Evolutionary conservation across 768 basidiomycete species (phyloP).

Genomic region (Mycena venus): DNA sequence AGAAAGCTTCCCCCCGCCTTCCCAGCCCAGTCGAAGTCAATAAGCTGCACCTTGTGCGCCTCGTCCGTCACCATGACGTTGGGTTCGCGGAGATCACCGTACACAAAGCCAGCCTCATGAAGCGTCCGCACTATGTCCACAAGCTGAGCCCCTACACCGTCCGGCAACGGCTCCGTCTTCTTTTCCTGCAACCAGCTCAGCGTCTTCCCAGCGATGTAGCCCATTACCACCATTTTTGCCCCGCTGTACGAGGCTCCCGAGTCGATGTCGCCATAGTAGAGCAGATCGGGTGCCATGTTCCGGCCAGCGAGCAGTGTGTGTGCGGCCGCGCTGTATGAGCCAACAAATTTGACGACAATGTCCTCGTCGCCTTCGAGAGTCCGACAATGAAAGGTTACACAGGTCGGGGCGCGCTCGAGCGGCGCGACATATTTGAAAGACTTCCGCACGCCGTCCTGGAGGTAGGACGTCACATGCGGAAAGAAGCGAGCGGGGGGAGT

Average conservation of each 20-base stretch:
- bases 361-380: background rate
- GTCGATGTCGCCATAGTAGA: slow-evolving; percentile 41
- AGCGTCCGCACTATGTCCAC: slow-evolving; percentile 34
- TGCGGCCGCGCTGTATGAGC: slow-evolving; percentile 44
- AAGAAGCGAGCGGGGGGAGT: no score
- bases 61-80: slow-evolving; percentile 49
- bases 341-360: slow-evolving; percentile 55
- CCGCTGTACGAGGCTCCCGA: background rate
- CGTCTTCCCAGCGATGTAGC: background rate
- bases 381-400: slow-evolving; percentile 37
- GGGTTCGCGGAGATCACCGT: slow-evolving; percentile 49
- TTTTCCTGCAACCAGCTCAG: slow-evolving; percentile 17
- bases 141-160: slow-evolving; percentile 35
- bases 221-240: slow-evolving; percentile 49
- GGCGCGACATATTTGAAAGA: slow-evolving; percentile 9
- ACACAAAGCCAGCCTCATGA: slow-evolving; percentile 49
- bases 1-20: slow-evolving; percentile 7
- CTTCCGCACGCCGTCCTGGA: background rate
- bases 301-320: slow-evolving; percentile 46
- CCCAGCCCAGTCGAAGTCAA: slow-evolving; percentile 57
- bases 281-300: slow-evolving; percentile 45
- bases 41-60: slow-evolving; percentile 38
- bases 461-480: no score
- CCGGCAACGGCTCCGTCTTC: background rate
- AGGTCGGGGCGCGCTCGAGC: slow-evolving; percentile 33